These are phyloP conservation scores for Populus simonii DNA, from an alignment of 345 rosid species.

Conservation along the genomic window DNA sequence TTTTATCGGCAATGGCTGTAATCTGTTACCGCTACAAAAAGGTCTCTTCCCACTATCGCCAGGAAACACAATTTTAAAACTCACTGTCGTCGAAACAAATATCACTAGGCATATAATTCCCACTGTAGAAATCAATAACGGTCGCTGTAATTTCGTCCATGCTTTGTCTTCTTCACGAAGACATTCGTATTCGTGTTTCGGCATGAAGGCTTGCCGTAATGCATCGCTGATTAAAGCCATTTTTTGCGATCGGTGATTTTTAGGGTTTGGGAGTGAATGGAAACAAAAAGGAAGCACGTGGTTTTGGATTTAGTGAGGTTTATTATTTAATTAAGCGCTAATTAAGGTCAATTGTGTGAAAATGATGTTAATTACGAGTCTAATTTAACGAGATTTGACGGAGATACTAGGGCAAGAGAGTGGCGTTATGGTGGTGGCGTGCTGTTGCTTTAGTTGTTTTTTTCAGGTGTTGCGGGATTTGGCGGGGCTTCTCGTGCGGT, in stretches of 20 bases:
- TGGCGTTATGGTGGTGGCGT: not conserved
- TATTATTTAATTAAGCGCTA: not conserved
- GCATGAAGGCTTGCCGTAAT: conserved; percentile 87
- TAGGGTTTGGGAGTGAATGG: not conserved
- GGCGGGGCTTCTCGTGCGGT: conserved; percentile 16
- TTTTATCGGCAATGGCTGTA: conserved; percentile 48
- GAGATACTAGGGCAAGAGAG: not conserved
- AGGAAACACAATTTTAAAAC: conserved; percentile 82
- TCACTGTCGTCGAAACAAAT: conserved; percentile 51
- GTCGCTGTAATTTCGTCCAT: conserved; percentile 69
- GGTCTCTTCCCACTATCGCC: conserved; percentile 52
- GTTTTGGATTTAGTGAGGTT: not conserved
- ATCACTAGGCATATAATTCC: conserved; percentile 42
- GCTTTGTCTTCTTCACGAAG: conserved; percentile 80
- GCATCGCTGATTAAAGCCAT: conserved; percentile 87
- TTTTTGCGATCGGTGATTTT: not conserved
- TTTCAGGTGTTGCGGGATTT: conserved; percentile 4
- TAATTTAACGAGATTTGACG: not conserved
- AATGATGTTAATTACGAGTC: not conserved
- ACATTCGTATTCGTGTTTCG: conserved; percentile 79
- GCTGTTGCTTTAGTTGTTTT: not conserved
- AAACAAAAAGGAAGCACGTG: conserved; percentile 11
- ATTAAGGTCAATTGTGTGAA: not conserved
- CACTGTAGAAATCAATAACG: conserved; percentile 28
- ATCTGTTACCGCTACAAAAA: conserved; percentile 62